phyloP scores from a whole-genome alignment of 108 stramenopile genomes.

The Cyclotella choctawhatcheeana region DNA sequence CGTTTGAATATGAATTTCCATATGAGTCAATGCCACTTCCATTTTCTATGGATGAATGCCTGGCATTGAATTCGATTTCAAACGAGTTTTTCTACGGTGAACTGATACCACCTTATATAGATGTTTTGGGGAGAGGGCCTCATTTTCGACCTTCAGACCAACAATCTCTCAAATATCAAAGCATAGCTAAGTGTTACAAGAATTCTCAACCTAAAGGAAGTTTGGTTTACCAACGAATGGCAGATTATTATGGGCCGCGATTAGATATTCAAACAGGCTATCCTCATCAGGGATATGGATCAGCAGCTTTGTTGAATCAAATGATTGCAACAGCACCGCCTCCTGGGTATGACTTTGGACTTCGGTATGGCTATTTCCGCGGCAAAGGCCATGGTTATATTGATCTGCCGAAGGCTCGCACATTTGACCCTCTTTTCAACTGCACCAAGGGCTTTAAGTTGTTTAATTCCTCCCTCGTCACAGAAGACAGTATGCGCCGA shows the following conservation, averaged over 20 bases:
- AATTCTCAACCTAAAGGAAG: slow-evolving; percentile 73
- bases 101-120: slow-evolving; percentile 82
- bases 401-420: slow-evolving; percentile 66
- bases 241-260: slow-evolving; percentile 83
- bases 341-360: slow-evolving; percentile 30
- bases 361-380: slow-evolving; percentile 43
- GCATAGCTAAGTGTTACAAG: slow-evolving; percentile 72
- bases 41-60: slow-evolving; percentile 75
- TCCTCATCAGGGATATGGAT: slow-evolving; percentile 77
- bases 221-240: slow-evolving; percentile 75
- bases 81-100: slow-evolving; percentile 75
- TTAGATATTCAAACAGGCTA: slow-evolving; percentile 81
- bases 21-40: slow-evolving; percentile 56
- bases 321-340: slow-evolving; percentile 45
- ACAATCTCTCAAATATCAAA: slow-evolving; percentile 59
- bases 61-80: slow-evolving; percentile 56
- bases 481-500: slow-evolving; percentile 24
- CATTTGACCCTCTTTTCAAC: slow-evolving; percentile 76
- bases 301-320: slow-evolving; percentile 32
- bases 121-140: slow-evolving; percentile 76
- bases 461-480: slow-evolving; percentile 67
- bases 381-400: slow-evolving; percentile 61
- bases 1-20: slow-evolving; percentile 62
- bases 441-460: slow-evolving; percentile 79
- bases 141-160: slow-evolving; percentile 65